Base-by-base conservation (phyloP, 805 yeast genomes). In the Kodamaea laetipori region DNA sequence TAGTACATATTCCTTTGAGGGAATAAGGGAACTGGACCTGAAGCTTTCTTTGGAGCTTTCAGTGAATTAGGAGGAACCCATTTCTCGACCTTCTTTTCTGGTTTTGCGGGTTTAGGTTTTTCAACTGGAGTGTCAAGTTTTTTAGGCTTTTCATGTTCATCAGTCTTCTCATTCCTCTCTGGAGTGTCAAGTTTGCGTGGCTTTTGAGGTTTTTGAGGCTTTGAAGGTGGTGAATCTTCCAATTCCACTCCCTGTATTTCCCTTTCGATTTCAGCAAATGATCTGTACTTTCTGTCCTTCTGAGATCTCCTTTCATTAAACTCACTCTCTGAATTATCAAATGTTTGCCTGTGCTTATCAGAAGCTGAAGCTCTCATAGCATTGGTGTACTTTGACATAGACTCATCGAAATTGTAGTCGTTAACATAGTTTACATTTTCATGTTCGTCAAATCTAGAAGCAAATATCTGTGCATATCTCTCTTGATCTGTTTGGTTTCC, bases 191-290 rank as follows among this genome's bases (percentile, higher is more conserved):
- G 52, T 23, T 43, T 33, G 8, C 15, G 37, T 13, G 56, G 55
- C 39, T 46, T 46, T 7, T 17, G 11, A 8, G 55, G 53, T 23
- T 43, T 33, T 11, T 16, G 37, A 23, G 44, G 17, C 15, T 28
- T 16, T 3, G n/a, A n/a, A n/a, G 31, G 21, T 19, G 13, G 26
- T 13, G 24, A n/a, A 2, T 33, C 31, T 18, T 27, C 32, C 9
- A 32, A 21, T 15, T 25, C 35, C 2, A 30, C 21, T 30, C 36
- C 24, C 38, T 51, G 50, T 18, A 61, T 60, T 4, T 51, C 45
- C 2, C 39, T 27, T 40, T 61, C 64, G 25, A 60, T 49, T 4
- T 57, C 56, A 3, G 52, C 24, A 17, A 44, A 41, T 8, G 45
- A 44, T n/a, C 39, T 28, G 24, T 33, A 39, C 23, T 24, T 33